Evolutionary conservation across 768 basidiomycete species (phyloP).

Genomic region (Tulasnella sp.): DNA sequence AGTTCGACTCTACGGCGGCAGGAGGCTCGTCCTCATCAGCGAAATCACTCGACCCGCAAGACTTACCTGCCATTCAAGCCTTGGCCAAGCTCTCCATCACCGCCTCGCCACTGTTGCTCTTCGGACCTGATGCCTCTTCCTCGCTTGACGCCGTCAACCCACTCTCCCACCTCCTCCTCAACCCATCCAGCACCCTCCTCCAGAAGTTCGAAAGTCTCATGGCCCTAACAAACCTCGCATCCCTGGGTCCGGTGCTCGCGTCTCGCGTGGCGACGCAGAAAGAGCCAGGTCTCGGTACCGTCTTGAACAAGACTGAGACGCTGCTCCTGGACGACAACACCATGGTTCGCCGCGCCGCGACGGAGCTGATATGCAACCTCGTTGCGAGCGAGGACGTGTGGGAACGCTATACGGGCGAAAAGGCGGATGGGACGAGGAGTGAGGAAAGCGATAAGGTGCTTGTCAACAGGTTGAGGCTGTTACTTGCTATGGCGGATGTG

Average conservation of each 20-base stretch:
- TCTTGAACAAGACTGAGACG: slow-evolving; percentile 69
- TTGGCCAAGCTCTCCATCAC: slow-evolving; percentile 93
- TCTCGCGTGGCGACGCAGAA: slow-evolving; percentile 57
- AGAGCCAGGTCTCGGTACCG: slow-evolving; percentile 50
- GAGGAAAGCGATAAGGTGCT: slow-evolving; percentile 46
- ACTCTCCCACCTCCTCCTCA: slow-evolving; percentile 70
- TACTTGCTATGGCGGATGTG: slow-evolving; percentile 83
- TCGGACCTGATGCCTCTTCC: slow-evolving; percentile 79
- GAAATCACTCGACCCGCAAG: slow-evolving; percentile 47
- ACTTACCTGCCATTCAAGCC: slow-evolving; percentile 77
- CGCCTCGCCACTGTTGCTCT: slow-evolving; percentile 84
- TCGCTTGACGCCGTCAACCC: slow-evolving; percentile 85
- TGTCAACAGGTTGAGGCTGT: slow-evolving; percentile 61
- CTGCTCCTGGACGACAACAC: slow-evolving; percentile 80
- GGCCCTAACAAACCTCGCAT: slow-evolving; percentile 95
- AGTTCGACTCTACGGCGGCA: slow-evolving; percentile 43
- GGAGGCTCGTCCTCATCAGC: slow-evolving; percentile 37
- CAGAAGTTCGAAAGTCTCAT: slow-evolving; percentile 93
- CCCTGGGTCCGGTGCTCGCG: slow-evolving; percentile 67
- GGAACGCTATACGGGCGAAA: slow-evolving; percentile 59
- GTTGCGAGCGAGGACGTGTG: slow-evolving; percentile 77
- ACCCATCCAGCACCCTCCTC: slow-evolving; percentile 67
- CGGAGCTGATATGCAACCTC: slow-evolving; percentile 91
- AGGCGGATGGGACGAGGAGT: slow-evolving; percentile 42
- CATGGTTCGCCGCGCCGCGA: slow-evolving; percentile 82